These are phyloP conservation scores for Clonostachys solani DNA, from an alignment of 2,329 filamentous ascomycete species.

Conservation along the genomic window DNA sequence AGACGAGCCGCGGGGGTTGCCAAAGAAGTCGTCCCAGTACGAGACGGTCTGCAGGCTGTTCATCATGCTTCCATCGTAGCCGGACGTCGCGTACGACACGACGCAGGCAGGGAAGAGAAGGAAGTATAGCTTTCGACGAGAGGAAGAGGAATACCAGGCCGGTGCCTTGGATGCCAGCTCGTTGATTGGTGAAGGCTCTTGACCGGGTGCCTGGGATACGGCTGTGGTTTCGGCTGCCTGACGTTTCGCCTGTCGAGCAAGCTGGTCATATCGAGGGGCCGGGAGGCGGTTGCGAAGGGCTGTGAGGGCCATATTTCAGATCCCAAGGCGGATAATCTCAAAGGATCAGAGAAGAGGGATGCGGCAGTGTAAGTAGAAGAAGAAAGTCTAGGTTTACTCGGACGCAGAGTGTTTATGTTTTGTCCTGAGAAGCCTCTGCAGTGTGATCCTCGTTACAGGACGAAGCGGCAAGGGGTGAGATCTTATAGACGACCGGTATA, in stretches of 20 bases:
- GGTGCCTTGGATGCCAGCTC: conserved; percentile 16
- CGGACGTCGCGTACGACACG: conserved; percentile 34
- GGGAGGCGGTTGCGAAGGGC: conserved; percentile 14
- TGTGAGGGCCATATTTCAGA: conserved; percentile 9
- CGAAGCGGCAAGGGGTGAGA: too few species aligned
- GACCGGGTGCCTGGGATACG: background rate
- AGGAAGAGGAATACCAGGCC: conserved; percentile 21
- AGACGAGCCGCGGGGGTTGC: conserved; percentile 20
- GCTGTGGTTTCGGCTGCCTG: conserved; percentile 4
- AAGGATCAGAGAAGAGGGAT: too few species aligned
- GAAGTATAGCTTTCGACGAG: conserved; percentile 20
- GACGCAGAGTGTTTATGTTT: too few species aligned
- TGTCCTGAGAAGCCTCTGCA: too few species aligned
- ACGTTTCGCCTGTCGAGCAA: conserved; percentile 9
- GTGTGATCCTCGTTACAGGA: too few species aligned
- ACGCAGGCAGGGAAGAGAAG: conserved; percentile 25
- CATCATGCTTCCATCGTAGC: conserved; percentile 46
- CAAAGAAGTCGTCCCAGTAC: conserved; percentile 34
- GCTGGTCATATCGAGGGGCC: conserved; percentile 14
- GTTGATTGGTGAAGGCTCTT: conserved; percentile 18
- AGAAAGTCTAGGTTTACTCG: too few species aligned
- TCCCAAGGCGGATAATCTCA: too few species aligned
- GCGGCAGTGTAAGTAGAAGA: too few species aligned
- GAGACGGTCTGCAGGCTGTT: conserved; percentile 39
- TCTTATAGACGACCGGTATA: too few species aligned